Evolutionary conservation across 2,329 filamentous ascomycete genomes (phyloP), one percentile per base, ranked within the genome.

Genomic region (Leptosphaerulina australis): DNA sequence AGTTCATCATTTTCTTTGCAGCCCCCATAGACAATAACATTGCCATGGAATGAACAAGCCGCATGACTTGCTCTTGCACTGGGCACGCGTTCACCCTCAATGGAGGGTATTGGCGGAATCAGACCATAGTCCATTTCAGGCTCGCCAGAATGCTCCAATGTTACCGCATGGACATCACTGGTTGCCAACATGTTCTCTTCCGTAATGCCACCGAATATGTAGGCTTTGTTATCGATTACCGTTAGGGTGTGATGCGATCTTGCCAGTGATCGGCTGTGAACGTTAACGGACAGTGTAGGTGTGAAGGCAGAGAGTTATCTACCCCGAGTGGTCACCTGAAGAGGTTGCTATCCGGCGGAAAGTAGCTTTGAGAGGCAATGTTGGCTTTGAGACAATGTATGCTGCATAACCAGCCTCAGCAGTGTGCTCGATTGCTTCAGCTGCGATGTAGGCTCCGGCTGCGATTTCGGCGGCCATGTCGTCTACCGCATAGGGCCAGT

Each of bases 161-260:
- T 73, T 26, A 78, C 54, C 3, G 67, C 64, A 44, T 78, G 76
- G 1, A 77, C 66, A 11, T 79, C 76, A 39, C 72, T 77, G 45
- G 69, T 72, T 3, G 74, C 73, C 11, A 76, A 50, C 20, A 66
- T 60, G n/a, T 66, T 67, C 5, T 64, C 60, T 1, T 64, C 54
- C 18, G 69, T 73, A 26, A 70, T 64, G 36, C 76, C 76, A 28
- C 76, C 76, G 47, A 77, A 78, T 18, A 79, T 70, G 55, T 75
- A 77, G 4, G 75, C 74, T 54, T 75, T 76, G 57, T 76, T 71
- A 29, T 65, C 58, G 24, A 77, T 60, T 1, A 76, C 63, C 1
- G 70, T 75, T 17, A 77, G 44, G 4, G 70, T 73, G 48, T 77
- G 75, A 38, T 73, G 69, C n/a, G 66, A 68, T 4, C 70, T 58